Conservation (phyloP, 2,329 filamentous ascomycete genomes). For the Aspergillus novofumigatus region DNA sequence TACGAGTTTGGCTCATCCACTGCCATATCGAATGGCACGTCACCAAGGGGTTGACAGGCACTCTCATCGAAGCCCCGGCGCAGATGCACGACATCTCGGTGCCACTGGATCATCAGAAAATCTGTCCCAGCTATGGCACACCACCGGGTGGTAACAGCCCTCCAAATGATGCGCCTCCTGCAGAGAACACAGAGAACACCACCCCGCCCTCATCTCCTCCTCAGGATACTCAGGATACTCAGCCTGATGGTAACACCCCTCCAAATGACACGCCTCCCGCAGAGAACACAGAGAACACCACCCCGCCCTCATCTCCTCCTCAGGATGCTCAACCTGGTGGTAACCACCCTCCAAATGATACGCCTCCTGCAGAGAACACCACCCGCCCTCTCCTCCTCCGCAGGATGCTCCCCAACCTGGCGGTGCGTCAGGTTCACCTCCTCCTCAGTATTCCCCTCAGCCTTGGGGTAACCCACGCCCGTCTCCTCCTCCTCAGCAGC, state of each 20-base stretch:
- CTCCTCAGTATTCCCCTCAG: too few species aligned
- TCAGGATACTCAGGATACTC: too few species aligned
- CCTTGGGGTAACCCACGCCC: too few species aligned
- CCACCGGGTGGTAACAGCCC: neutral
- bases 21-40: slow-evolving; percentile 38
- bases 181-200: neutral
- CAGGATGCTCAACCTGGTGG: neutral
- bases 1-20: slow-evolving; percentile 32
- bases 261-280: neutral
- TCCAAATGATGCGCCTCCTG: neutral
- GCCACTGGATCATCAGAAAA: slow-evolving; percentile 2
- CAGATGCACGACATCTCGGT: slow-evolving; percentile 2
- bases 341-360: neutral
- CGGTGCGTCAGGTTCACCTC: too few species aligned
- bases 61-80: slow-evolving; percentile 31
- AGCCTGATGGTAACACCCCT: neutral
- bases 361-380: neutral
- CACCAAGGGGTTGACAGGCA: slow-evolving; percentile 27
- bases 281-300: neutral
- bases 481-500: too few species aligned
- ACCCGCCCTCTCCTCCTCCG: too few species aligned
- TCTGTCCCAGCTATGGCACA: neutral
- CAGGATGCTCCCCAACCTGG: too few species aligned
- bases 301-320: too few species aligned
- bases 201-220: neutral